phyloP scores from a whole-genome alignment of 176 grass and related monocot genomes.

The Avena insularis region DNA sequence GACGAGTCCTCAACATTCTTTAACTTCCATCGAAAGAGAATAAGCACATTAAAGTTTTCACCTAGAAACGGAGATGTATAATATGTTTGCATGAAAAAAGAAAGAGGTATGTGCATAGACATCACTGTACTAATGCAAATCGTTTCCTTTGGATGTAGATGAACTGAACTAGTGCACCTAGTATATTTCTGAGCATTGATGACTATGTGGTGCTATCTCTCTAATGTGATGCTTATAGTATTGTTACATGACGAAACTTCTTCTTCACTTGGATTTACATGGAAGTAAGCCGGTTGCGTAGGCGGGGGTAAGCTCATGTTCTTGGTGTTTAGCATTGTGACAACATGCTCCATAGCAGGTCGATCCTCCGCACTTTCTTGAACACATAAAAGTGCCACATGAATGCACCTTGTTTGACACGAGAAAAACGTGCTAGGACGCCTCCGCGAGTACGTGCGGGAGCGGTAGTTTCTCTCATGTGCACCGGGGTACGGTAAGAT shows the following conservation, averaged over 20 bases:
- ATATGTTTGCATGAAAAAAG: not conserved
- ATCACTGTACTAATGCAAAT: not conserved
- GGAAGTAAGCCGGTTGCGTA: conserved; percentile 56
- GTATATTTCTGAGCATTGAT: not conserved
- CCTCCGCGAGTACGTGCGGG: too few relatives aligned
- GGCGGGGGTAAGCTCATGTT: conserved; percentile 40
- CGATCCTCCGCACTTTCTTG: conserved; percentile 59
- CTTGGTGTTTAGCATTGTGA: conserved; percentile 49
- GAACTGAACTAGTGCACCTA: not conserved
- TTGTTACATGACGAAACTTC: conserved; percentile 31
- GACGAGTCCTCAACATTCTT: conserved; percentile 2
- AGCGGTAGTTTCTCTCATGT: too few relatives aligned
- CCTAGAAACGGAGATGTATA: not conserved
- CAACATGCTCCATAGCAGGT: conserved; percentile 49
- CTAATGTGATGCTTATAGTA: conserved; percentile 48
- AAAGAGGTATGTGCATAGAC: not conserved
- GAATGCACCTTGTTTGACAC: conserved; percentile 51
- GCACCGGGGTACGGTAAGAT: too few relatives aligned
- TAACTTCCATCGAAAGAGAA: not conserved
- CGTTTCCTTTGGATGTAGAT: conserved; percentile 19
- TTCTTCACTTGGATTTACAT: conserved; percentile 50
- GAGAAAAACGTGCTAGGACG: too few relatives aligned
- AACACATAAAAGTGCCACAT: conserved; percentile 58
- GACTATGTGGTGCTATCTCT: conserved; percentile 34
- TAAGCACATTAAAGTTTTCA: not conserved